Percentiles rank a stretch among this genome's conserved stretches.
phyloP scores from a whole-genome alignment of 495 filamentous ascomycete genomes.

The Elasticomyces elasticus region DNA sequence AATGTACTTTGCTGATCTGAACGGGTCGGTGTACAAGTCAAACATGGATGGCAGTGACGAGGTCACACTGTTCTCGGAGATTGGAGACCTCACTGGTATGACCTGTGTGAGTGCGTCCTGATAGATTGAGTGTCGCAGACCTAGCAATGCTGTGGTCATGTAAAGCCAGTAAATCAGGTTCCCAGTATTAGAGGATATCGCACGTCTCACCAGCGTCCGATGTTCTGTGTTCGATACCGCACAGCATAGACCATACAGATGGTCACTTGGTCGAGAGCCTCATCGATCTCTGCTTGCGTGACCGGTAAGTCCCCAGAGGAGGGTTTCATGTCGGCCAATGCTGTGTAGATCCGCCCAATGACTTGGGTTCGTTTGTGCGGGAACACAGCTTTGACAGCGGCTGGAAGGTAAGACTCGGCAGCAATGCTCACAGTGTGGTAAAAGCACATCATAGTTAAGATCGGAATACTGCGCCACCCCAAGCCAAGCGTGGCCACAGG shows the following conservation, averaged over 20 bases:
- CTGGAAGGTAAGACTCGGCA: neutral
- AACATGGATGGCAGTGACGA: slow-evolving; percentile 1
- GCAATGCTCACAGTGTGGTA: neutral
- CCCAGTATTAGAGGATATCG: no score
- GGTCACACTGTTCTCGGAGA: neutral
- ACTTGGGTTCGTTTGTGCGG: neutral
- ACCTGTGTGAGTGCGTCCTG: neutral
- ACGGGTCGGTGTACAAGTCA: slow-evolving; percentile 1
- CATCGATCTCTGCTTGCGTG: neutral
- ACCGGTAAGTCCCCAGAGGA: neutral
- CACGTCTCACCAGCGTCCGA: neutral
- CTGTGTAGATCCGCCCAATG: neutral
- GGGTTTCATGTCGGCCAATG: neutral
- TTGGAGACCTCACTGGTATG: neutral
- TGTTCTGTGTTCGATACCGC: neutral
- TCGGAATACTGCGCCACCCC: neutral
- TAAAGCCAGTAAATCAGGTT: no score
- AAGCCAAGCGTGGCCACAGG: neutral
- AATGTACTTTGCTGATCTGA: slow-evolving; percentile 5
- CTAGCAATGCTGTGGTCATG: no score
- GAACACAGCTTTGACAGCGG: neutral
- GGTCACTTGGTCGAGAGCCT: neutral
- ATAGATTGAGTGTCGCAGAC: neutral
- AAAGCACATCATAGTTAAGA: neutral
- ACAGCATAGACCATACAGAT: neutral